Conservation (phyloP, 164 flowering plant genomes). For the Vitis rotundifolia region DNA sequence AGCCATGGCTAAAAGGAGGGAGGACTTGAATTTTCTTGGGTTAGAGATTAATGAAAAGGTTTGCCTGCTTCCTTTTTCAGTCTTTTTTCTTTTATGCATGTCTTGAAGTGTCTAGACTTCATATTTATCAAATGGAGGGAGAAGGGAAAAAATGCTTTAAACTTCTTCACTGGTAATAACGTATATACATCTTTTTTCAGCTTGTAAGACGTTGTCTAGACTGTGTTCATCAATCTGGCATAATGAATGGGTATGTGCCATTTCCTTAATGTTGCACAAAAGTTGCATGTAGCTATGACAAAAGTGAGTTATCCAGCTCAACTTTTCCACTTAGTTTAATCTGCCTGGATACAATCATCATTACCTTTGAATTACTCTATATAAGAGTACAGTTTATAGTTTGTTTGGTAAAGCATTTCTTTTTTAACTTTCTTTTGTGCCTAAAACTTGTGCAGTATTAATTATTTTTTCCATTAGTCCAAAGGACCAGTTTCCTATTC, state of each 20-base stretch:
- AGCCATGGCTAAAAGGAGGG: slow-evolving; percentile 59
- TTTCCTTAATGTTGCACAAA: slow-evolving; percentile 3
- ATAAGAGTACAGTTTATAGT: no score
- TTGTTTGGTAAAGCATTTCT: no score
- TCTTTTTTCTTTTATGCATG: background rate
- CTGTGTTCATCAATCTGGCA: slow-evolving; percentile 36
- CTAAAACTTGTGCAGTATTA: no score
- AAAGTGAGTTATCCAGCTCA: no score
- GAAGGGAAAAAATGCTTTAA: background rate
- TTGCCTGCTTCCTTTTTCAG: background rate
- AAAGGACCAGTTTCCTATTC: no score
- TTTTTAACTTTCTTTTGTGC: no score
- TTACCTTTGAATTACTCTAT: no score
- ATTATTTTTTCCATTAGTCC: no score
- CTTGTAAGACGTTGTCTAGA: slow-evolving; percentile 67
- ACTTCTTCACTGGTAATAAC: slow-evolving; percentile 2
- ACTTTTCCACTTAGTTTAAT: background rate
- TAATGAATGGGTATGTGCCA: slow-evolving; percentile 52
- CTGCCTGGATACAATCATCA: background rate
- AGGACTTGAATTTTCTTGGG: slow-evolving; percentile 70
- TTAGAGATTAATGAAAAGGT: slow-evolving; percentile 80
- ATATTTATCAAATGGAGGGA: no score
- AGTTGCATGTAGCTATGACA: background rate
- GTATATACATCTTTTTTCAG: slow-evolving; percentile 36
- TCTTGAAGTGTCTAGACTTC: background rate